A percentile compares a stretch with the other conserved stretches of the same genome.
Conservation (phyloP, 139 green algal genomes). For the Picocystis salinarum region DNA sequence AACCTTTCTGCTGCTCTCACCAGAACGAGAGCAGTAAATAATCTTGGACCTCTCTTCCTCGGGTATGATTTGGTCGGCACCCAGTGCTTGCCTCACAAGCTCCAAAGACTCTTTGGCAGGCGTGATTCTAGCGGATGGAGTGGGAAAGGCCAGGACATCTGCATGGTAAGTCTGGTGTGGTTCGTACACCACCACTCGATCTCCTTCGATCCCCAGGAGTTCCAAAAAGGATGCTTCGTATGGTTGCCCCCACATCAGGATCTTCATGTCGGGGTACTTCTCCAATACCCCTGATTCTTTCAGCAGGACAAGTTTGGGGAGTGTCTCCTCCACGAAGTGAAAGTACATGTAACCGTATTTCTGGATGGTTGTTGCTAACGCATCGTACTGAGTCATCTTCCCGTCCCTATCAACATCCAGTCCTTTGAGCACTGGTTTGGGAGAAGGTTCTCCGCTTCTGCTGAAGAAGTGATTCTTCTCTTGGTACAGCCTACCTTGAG, state of each 20-base stretch:
- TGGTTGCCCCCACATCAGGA: slow-evolving; percentile 16
- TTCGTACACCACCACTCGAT: slow-evolving; percentile 13
- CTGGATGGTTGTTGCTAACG: slow-evolving; percentile 11
- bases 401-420: neutral
- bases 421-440: slow-evolving; percentile 5
- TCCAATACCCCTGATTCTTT: slow-evolving; percentile 1
- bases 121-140: slow-evolving; percentile 13
- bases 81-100: slow-evolving; percentile 7
- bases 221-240: slow-evolving; percentile 24
- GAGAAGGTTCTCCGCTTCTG: neutral
- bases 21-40: slow-evolving; percentile 8
- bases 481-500: slow-evolving; percentile 10
- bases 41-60: slow-evolving; percentile 12
- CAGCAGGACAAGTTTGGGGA: slow-evolving; percentile 14
- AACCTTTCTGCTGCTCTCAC: slow-evolving; percentile 5
- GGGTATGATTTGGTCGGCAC: slow-evolving; percentile 4
- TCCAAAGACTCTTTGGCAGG: slow-evolving; percentile 12
- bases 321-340: slow-evolving; percentile 18
- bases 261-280: slow-evolving; percentile 8
- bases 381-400: slow-evolving; percentile 1
- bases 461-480: slow-evolving; percentile 11
- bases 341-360: slow-evolving; percentile 22
- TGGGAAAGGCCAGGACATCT: slow-evolving; percentile 14
- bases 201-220: slow-evolving; percentile 13
- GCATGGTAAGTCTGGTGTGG: slow-evolving; percentile 11